Evolutionary conservation across 139 green algal genomes (phyloP).

Genomic region (Coelastrella sp.): DNA sequence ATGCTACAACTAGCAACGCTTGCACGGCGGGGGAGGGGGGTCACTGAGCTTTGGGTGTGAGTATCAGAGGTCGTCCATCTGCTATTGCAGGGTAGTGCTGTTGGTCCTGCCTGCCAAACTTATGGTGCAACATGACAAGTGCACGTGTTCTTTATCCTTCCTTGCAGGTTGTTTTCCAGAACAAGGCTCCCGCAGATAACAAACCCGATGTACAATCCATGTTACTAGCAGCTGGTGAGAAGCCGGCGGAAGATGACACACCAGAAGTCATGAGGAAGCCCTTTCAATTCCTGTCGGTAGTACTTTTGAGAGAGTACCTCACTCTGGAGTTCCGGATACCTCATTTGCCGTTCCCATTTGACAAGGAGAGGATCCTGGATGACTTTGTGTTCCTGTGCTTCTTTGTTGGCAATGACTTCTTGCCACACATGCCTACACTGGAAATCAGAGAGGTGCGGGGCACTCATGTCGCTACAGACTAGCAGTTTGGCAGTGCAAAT

Average conservation of each 20-base stretch:
- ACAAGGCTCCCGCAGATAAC: slow-evolving; percentile 33
- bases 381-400: slow-evolving; percentile 99
- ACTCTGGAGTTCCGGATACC: slow-evolving; percentile 83
- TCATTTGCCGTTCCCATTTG: slow-evolving; percentile 61
- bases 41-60: too few relatives aligned
- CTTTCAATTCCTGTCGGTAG: slow-evolving; percentile 91
- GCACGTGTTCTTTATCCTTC: slow-evolving; percentile 89
- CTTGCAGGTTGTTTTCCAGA: slow-evolving; percentile 51
- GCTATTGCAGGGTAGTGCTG: too few relatives aligned
- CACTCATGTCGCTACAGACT: background rate
- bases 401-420: slow-evolving; percentile 99
- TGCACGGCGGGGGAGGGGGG: too few relatives aligned
- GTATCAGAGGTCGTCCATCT: too few relatives aligned
- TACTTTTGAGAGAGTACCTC: slow-evolving; percentile 91
- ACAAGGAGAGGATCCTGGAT: slow-evolving; percentile 86
- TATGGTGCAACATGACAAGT: too few relatives aligned
- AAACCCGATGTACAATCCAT: slow-evolving; percentile 39
- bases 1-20: too few relatives aligned
- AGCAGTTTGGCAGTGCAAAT: background rate
- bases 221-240: slow-evolving; percentile 4
- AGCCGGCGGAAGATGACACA: slow-evolving; percentile 35
- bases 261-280: slow-evolving; percentile 91
- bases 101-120: too few relatives aligned
- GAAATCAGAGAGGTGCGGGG: slow-evolving; percentile 84
- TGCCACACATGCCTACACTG: slow-evolving; percentile 99